These are phyloP conservation scores for Penicillium expansum DNA, from an alignment of 2,329 filamentous ascomycete genomes.

Conservation along the genomic window DNA sequence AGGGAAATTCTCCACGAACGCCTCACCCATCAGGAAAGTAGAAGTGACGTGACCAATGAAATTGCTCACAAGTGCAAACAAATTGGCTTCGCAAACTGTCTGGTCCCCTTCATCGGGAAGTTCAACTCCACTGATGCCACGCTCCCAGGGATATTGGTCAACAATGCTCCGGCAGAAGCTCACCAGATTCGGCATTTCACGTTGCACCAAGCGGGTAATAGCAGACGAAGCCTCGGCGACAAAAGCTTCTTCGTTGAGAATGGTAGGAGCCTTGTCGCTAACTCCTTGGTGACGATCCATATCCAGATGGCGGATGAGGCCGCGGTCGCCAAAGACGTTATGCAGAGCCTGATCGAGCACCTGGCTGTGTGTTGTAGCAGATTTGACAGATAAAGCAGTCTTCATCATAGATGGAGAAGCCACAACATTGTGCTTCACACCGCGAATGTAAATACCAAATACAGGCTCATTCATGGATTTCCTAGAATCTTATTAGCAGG, in stretches of 20 bases:
- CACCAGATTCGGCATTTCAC: constrained; percentile 55
- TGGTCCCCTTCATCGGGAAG: constrained; percentile 40
- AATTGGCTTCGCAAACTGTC: constrained; percentile 51
- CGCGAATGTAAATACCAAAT: constrained; percentile 51
- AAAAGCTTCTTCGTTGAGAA: constrained; percentile 49
- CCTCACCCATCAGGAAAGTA: constrained; percentile 53
- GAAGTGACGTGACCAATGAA: constrained; percentile 53
- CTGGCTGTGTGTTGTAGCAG: constrained; percentile 28
- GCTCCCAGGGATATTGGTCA: constrained; percentile 63
- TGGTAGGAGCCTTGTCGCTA: constrained; percentile 37
- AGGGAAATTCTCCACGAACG: constrained; percentile 53
- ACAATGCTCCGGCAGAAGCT: constrained; percentile 59
- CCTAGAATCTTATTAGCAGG: constrained; percentile 27
- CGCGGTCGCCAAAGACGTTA: constrained; percentile 46
- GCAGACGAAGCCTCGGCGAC: constrained; percentile 42
- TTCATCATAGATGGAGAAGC: constrained; percentile 49
- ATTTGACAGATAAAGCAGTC: constrained; percentile 37
- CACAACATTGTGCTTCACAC: constrained; percentile 51
- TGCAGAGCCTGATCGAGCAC: constrained; percentile 38
- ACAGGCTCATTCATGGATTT: constrained; percentile 42
- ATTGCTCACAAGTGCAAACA: constrained; percentile 54
- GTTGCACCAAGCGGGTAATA: constrained; percentile 42
- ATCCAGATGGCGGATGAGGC: constrained; percentile 36
- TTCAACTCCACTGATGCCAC: constrained; percentile 44
- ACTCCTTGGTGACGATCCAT: constrained; percentile 36